Conservation (phyloP, 2,329 filamentous ascomycete species). For the Hypoxylon sp. region DNA sequence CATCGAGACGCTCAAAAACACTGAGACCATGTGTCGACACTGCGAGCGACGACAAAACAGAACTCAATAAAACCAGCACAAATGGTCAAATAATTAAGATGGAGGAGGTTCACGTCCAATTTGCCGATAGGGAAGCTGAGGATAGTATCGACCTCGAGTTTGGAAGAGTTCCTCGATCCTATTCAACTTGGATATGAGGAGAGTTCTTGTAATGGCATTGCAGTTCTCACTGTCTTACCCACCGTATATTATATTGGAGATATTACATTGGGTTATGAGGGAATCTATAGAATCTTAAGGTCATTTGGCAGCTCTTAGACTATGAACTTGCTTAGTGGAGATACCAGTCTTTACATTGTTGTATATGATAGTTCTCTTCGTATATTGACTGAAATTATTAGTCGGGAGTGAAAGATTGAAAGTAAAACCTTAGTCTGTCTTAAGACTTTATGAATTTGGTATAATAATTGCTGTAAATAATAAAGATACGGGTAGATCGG, state of each 20-base stretch:
- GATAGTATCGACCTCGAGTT: slow-evolving; percentile 20
- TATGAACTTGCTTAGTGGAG: background rate
- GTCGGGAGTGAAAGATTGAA: too few relatives aligned
- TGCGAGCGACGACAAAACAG: slow-evolving; percentile 16
- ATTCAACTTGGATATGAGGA: slow-evolving; percentile 25
- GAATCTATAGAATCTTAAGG: background rate
- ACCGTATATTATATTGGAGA: too few relatives aligned
- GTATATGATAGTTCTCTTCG: too few relatives aligned
- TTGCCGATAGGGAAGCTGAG: slow-evolving; percentile 9
- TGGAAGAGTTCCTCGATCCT: slow-evolving; percentile 20
- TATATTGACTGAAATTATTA: too few relatives aligned
- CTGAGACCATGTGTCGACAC: background rate
- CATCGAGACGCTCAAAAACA: slow-evolving; percentile 9
- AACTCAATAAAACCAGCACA: background rate
- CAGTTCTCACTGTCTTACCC: background rate
- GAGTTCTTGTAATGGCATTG: background rate
- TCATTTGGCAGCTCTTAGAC: background rate
- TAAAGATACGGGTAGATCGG: too few relatives aligned
- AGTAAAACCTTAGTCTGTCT: too few relatives aligned
- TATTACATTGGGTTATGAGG: background rate
- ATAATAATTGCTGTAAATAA: too few relatives aligned
- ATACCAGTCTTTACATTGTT: too few relatives aligned
- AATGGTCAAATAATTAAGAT: slow-evolving; percentile 25
- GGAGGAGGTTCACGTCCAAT: slow-evolving; percentile 33
- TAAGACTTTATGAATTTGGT: too few relatives aligned